Evolutionary conservation across 108 stramenopile species (phyloP), one percentile per base, ranked within the genome.

Genomic region (Aurantiochytrium sp.): DNA sequence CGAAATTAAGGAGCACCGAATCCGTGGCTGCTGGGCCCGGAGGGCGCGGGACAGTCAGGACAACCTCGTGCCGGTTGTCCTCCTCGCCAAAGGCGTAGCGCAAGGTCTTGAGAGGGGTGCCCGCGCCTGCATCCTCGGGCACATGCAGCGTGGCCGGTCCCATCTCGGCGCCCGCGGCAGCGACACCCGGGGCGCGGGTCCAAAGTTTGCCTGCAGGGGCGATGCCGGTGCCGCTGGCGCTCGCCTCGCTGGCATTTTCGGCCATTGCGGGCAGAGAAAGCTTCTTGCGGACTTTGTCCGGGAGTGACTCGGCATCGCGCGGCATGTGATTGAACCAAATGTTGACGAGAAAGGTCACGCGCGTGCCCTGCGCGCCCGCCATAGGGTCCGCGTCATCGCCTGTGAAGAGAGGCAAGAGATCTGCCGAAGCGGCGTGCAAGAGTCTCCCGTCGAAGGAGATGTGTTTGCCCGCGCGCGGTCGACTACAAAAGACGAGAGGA

Each of bases 331-430:
- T 87, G 42, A 92, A 83, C 97, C 97, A 97, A 49, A 97, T 90
- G 89, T 97, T 97, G 29, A 97, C 97, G 45, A 97, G 90, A 88
- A 97, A 96, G 14, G 97, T 97, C 4, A 97, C 94, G 4, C 91
- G 90, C 28, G 35, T 88, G 12, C 57, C 49, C 3, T 83, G 42
- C 45, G 60, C 44, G 25, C 6, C 88, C 16, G 87, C 59, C 19
- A 58, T 59, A 43, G 28, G 23, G 23, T 60, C 88, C 64, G 69
- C 58, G 28, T 83, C 64, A 4, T 91, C 64, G 58, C 49, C 55
- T 5, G 29, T 29, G 58, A 87, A 55, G n/a, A 43, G 12, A 12
- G 88, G 43, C 59, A 88, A 35, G 29, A 35, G 87, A 90, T 96
- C 94, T 0, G 91, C 87, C 19, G 97, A 96, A 14, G 97, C 96